These are phyloP conservation scores for Acmispon strigosus DNA, from an alignment of 306 rosid species.

Conservation along the genomic window DNA sequence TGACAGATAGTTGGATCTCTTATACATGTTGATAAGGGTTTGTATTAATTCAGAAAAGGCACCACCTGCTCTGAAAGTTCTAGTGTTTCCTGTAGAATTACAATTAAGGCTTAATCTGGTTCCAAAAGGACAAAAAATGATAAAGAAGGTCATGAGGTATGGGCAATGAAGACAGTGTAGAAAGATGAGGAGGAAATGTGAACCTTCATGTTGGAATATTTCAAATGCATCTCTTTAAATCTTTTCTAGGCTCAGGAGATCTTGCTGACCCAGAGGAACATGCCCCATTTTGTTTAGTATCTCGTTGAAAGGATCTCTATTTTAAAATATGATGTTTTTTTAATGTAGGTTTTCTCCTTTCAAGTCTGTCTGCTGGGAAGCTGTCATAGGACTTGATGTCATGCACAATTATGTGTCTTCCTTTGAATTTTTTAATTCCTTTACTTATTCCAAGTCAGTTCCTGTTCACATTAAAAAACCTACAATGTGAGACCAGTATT, in stretches of 20 bases:
- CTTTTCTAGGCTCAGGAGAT: constrained; percentile 38
- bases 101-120: constrained; percentile 18
- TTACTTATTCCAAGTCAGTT: constrained; percentile 2
- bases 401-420: constrained; percentile 48
- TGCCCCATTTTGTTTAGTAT: constrained; percentile 58
- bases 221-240: constrained; percentile 27
- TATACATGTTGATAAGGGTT: too few relatives aligned
- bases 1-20: too few relatives aligned
- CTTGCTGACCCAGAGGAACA: constrained; percentile 59
- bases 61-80: constrained; percentile 22
- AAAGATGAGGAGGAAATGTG: constrained; percentile 35
- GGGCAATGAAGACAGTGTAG: constrained; percentile 20
- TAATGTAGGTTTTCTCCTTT: constrained; percentile 30
- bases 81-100: neutral
- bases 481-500: constrained; percentile 22
- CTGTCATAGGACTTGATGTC: constrained; percentile 69
- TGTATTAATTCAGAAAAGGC: constrained; percentile 14
- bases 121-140: constrained; percentile 35
- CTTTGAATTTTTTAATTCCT: constrained; percentile 29
- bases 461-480: constrained; percentile 21
- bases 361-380: constrained; percentile 61
- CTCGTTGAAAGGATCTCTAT: constrained; percentile 48
- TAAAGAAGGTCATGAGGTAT: constrained; percentile 25
- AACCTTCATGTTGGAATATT: constrained; percentile 41
- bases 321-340: constrained; percentile 21